phyloP scores from a whole-genome alignment of 305 asterid genomes.

The Plantago coronopus region DNA sequence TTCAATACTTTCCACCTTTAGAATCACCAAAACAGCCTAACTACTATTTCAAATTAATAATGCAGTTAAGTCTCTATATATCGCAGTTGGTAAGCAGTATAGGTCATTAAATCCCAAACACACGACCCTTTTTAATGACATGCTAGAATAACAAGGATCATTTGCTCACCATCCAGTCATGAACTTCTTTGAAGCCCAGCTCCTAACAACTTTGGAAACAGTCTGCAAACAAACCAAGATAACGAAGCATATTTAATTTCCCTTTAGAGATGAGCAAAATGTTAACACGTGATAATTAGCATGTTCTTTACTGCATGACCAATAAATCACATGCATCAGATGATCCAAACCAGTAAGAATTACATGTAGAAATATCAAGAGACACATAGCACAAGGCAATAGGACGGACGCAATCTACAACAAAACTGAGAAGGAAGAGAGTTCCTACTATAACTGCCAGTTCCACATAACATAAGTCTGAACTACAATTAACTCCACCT shows the following conservation, averaged over 20 bases:
- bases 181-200: slow-evolving; percentile 64
- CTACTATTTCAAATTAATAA: slow-evolving; percentile 12
- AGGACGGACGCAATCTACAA: neutral
- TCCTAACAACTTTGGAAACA: slow-evolving; percentile 53
- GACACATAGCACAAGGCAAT: neutral
- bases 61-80: slow-evolving; percentile 4
- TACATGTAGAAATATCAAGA: neutral
- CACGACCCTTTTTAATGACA: slow-evolving; percentile 8
- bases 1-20: neutral
- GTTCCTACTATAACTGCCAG: slow-evolving; percentile 13
- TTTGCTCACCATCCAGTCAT: slow-evolving; percentile 57
- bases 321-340: slow-evolving; percentile 13
- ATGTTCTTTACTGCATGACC: neutral
- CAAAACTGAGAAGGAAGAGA: neutral
- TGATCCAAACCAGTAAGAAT: slow-evolving; percentile 4
- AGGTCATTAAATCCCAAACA: slow-evolving; percentile 1
- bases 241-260: slow-evolving; percentile 14
- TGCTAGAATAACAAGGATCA: slow-evolving; percentile 12
- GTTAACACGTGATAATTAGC: neutral
- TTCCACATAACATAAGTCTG: slow-evolving; percentile 10
- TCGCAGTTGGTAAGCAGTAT: neutral
- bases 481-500: slow-evolving; percentile 1
- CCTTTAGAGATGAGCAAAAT: slow-evolving; percentile 2
- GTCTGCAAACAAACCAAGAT: slow-evolving; percentile 38
- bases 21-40: neutral